These are phyloP conservation scores for Rhizopogon salebrosus DNA, from an alignment of 768 basidiomycete species.

Conservation along the genomic window DNA sequence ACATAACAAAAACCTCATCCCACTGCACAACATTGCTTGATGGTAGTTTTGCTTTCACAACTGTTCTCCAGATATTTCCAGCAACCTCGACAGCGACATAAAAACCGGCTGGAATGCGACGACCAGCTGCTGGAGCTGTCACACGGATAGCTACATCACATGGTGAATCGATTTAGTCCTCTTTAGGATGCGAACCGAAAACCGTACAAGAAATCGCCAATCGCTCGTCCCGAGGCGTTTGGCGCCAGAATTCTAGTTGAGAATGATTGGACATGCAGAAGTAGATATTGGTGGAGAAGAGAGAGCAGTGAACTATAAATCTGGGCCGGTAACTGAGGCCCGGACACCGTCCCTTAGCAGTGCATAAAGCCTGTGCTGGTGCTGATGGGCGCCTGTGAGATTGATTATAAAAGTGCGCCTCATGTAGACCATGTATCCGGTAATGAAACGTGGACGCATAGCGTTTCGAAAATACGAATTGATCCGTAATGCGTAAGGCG, in stretches of 20 bases:
- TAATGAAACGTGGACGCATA: neutral
- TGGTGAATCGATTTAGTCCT: neutral
- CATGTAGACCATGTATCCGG: neutral
- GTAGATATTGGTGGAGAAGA: neutral
- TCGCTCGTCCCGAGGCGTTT: slow-evolving; percentile 2
- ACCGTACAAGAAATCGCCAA: neutral
- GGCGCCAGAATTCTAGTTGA: neutral
- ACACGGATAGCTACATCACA: slow-evolving; percentile 8
- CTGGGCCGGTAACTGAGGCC: neutral
- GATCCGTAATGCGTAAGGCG: neutral
- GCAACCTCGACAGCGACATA: slow-evolving; percentile 7
- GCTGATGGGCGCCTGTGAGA: neutral
- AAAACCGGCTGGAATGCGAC: slow-evolving; percentile 12
- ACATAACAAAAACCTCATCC: slow-evolving; percentile 10
- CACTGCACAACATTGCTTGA: slow-evolving; percentile 9
- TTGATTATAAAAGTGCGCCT: neutral
- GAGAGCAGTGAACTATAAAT: neutral
- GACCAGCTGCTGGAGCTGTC: slow-evolving; percentile 1
- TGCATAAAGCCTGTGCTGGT: slow-evolving; percentile 1
- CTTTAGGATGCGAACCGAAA: neutral
- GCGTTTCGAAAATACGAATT: neutral
- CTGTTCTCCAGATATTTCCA: slow-evolving; percentile 1
- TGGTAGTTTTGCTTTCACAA: neutral
- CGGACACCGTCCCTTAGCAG: neutral
- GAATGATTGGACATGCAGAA: slow-evolving; percentile 2